phyloP scores from a whole-genome alignment of 139 green algal species.

The Picochlorum sp. region DNA sequence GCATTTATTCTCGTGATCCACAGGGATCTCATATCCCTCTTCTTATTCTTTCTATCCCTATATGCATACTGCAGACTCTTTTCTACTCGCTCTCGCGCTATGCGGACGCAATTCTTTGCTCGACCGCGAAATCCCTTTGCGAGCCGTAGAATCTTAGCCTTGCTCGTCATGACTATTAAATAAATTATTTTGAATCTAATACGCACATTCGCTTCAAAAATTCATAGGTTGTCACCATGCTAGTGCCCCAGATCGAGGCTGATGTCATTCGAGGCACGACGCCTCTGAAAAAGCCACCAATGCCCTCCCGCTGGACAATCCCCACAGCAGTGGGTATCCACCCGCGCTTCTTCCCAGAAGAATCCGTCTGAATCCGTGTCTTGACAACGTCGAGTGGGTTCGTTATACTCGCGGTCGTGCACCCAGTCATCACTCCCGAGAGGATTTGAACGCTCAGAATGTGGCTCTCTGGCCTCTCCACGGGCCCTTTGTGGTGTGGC shows the following conservation, averaged over 20 bases:
- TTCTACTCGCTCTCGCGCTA: conserved; percentile 78
- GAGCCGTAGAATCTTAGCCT: conserved; percentile 73
- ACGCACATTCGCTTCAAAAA: conserved; percentile 61
- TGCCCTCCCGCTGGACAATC: conserved; percentile 60
- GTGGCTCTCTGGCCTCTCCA: conserved; percentile 14
- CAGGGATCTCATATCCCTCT: conserved; percentile 75
- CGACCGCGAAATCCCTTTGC: conserved; percentile 83
- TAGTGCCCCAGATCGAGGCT: conserved; percentile 76
- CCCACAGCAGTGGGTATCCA: conserved; percentile 19
- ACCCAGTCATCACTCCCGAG: conserved; percentile 54
- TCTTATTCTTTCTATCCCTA: conserved; percentile 76
- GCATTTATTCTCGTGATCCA: conserved; percentile 92
- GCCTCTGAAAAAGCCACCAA: conserved; percentile 53
- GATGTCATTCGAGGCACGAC: conserved; percentile 67
- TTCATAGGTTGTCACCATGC: conserved; percentile 58
- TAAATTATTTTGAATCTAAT: background rate
- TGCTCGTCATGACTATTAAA: conserved; percentile 33
- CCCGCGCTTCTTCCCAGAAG: conserved; percentile 4
- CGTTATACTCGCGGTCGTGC: conserved; percentile 52
- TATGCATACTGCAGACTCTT: conserved; percentile 90
- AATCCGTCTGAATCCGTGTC: conserved; percentile 55
- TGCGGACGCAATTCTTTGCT: conserved; percentile 82
- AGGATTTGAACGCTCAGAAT: conserved; percentile 59
- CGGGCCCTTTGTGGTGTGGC: background rate
- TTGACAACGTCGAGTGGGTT: conserved; percentile 83